Base-by-base conservation (phyloP, 768 basidiomycete genomes). In the Pleurotus sapidus region DNA sequence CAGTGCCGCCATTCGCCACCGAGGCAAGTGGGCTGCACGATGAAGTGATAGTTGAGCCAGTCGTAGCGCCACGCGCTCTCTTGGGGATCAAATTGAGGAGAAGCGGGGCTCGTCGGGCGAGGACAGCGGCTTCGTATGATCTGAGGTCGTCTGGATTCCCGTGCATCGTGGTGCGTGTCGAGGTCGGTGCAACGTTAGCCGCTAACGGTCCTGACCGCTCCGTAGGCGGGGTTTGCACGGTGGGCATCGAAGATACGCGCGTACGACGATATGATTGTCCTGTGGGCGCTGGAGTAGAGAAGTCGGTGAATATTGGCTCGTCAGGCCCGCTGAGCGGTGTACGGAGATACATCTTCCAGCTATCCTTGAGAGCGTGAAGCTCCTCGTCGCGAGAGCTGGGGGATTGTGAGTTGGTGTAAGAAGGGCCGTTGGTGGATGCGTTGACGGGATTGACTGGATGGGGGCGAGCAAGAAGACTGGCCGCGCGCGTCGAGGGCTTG, bases 271-370 rank as follows among this genome's bases (percentile, higher is more conserved):
- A 62, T 24, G 70, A 12, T 30, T 54, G 46, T 11, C 46, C 56
- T 14, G 55, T 42, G 4, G 27, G 37, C 59, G 42, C 60, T 65
- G 46, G 64, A 51, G 17, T 37, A 43, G 60, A 54, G 56, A 59
- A 7, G 57, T 48, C 9, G 46, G 39, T 57, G 4, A 64, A 55
- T 55, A 59, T 51, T 17, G 59, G 63, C n/a, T 57, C 61, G n/a
- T 64, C 70, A 25, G 70, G 72, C 2, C 75, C 77, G 51, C 68
- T 74, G 8, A 85, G 66, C 24, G 89, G 89, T 17, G 87, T 90
- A 39, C 83, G 79, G 74, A 91, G 77, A 62, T 86, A 91, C 60
- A 83, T 75, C 69, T 79, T 89, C 89, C 89, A 91, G 60, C 89
- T 83, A 54, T 89, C 86, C 47, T 78, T 74, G 65, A 89, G 64